Conservation (phyloP, 2,329 filamentous ascomycete species). For the Canariomyces notabilis region DNA sequence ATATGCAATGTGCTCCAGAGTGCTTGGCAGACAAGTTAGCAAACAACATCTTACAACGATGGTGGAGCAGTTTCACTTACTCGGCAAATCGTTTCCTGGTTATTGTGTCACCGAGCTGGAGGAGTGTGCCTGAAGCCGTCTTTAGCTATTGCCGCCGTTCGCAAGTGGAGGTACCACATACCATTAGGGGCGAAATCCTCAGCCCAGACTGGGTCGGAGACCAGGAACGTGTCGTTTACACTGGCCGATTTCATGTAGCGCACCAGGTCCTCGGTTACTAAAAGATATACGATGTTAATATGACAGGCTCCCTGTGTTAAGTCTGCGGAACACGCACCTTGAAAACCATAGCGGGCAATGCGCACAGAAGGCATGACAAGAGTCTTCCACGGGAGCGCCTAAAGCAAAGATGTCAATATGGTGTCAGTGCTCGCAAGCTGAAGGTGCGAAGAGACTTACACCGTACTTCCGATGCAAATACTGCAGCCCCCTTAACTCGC, state of each 20-base stretch:
- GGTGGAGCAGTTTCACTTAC: slow-evolving; percentile 27
- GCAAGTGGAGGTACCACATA: slow-evolving; percentile 15
- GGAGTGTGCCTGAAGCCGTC: slow-evolving; percentile 55
- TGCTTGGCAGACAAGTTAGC: slow-evolving; percentile 33
- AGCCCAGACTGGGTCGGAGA: slow-evolving; percentile 73
- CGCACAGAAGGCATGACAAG: slow-evolving; percentile 70
- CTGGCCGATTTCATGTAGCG: slow-evolving; percentile 61
- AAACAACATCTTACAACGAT: no score
- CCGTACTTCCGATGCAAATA: slow-evolving; percentile 72
- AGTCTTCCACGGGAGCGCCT: slow-evolving; percentile 58
- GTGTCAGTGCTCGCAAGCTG: no score
- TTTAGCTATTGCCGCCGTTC: not conserved
- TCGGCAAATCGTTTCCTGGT: slow-evolving; percentile 73
- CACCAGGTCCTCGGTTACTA: slow-evolving; percentile 67
- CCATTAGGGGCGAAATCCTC: slow-evolving; percentile 82
- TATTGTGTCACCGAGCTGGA: slow-evolving; percentile 71
- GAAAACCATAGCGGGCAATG: slow-evolving; percentile 69
- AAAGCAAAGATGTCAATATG: no score
- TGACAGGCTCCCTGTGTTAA: no score
- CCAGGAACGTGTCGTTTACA: slow-evolving; percentile 55
- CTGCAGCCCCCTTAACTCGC: slow-evolving; percentile 73
- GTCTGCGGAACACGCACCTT: slow-evolving; percentile 29
- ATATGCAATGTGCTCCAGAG: slow-evolving; percentile 70
- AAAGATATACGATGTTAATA: no score
- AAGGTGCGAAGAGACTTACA: no score